A percentile compares a stretch with the other conserved stretches of the same genome.
These are phyloP conservation scores for Rosa lucieae DNA, from an alignment of 306 rosid species.

Conservation along the genomic window DNA sequence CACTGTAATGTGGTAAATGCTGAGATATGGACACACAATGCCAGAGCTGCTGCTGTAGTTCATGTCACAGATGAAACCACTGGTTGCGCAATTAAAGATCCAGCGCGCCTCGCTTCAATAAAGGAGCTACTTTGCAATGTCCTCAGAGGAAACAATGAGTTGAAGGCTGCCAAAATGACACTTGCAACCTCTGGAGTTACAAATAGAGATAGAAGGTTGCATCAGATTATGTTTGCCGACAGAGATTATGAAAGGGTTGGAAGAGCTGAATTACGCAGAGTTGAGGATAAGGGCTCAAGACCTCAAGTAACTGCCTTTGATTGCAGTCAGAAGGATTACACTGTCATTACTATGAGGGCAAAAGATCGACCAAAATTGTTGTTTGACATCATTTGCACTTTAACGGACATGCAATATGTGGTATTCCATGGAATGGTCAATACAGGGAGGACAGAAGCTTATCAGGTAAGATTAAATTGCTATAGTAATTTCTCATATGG, in stretches of 20 bases:
- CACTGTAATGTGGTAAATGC: conserved; percentile 83
- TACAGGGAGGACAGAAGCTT: conserved; percentile 72
- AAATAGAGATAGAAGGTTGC: conserved; percentile 79
- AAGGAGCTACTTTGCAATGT: conserved; percentile 84
- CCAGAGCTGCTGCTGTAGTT: conserved; percentile 89
- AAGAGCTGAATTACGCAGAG: conserved; percentile 36
- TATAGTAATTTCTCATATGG: not conserved
- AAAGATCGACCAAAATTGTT: conserved; percentile 86
- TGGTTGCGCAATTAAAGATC: conserved; percentile 68
- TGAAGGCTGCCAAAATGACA: conserved; percentile 63
- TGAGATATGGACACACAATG: conserved; percentile 96
- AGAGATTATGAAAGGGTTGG: conserved; percentile 81
- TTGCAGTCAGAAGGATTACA: conserved; percentile 82
- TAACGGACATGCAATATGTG: conserved; percentile 95
- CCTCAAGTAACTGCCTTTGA: conserved; percentile 68
- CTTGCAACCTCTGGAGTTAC: conserved; percentile 77
- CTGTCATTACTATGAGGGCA: conserved; percentile 72
- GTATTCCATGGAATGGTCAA: conserved; percentile 85
- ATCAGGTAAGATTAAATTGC: conserved; percentile 53
- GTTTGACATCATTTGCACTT: conserved; percentile 92
- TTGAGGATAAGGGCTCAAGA: conserved; percentile 46
- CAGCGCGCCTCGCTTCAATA: conserved; percentile 55
- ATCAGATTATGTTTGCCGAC: conserved; percentile 95
- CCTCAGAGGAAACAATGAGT: conserved; percentile 64
- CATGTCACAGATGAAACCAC: conserved; percentile 76